phyloP scores from a whole-genome alignment of 1,284 basidiomycete genomes.

The Ceratobasidium sp. region DNA sequence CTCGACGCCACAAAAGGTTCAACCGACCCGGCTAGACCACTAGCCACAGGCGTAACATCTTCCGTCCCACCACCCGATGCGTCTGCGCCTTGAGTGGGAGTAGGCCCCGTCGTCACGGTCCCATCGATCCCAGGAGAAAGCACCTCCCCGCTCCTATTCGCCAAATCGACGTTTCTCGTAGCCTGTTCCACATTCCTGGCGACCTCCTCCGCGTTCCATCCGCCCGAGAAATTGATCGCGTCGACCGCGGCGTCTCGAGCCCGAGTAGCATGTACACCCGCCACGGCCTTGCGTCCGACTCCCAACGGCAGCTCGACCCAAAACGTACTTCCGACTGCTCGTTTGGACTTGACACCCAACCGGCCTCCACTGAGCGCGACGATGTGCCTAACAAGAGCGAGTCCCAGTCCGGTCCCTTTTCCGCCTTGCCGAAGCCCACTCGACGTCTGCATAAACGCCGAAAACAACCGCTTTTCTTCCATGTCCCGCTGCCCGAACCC shows the following conservation, averaged over 20 bases:
- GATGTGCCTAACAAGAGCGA: constrained; percentile 86
- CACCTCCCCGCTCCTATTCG: neutral
- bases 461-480: constrained; percentile 71
- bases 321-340: constrained; percentile 70
- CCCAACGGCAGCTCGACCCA: constrained; percentile 67
- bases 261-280: constrained; percentile 25
- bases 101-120: neutral
- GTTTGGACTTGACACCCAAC: constrained; percentile 68
- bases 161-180: neutral
- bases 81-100: neutral
- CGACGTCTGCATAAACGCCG: constrained; percentile 39
- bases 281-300: constrained; percentile 34
- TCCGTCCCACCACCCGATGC: neutral
- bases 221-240: constrained; percentile 33
- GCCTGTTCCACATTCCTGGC: neutral
- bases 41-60: neutral
- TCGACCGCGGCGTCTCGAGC: constrained; percentile 30
- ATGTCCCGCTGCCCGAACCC: constrained; percentile 76
- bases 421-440: constrained; percentile 57
- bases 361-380: constrained; percentile 82
- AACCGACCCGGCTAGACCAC: neutral
- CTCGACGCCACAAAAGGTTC: constrained; percentile 14
- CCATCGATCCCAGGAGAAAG: neutral
- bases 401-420: constrained; percentile 83
- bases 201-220: constrained; percentile 1